Percentiles rank a stretch among this genome's conserved stretches.
Conservation (phyloP, 2,329 filamentous ascomycete species). For the Exserohilum turcica region DNA sequence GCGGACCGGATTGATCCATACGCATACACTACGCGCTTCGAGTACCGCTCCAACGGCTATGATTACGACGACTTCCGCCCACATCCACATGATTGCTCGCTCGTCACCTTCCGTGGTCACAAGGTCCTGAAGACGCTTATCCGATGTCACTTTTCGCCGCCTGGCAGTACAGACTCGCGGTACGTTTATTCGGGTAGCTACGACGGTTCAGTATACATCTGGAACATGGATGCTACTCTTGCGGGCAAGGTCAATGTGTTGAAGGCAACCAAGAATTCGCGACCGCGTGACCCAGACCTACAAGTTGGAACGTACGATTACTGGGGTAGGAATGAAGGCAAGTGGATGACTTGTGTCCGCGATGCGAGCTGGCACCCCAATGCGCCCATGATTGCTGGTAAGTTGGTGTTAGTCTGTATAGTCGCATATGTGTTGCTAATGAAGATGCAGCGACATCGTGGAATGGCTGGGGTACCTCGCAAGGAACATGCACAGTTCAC, state of each 20-base stretch:
- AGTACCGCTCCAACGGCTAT: conserved; percentile 74
- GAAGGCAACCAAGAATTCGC: conserved; percentile 67
- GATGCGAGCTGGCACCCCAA: conserved; percentile 92
- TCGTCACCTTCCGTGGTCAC: conserved; percentile 94
- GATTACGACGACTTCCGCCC: conserved; percentile 69
- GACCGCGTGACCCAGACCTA: conserved; percentile 60
- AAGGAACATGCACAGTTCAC: conserved; percentile 78
- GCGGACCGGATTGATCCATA: conserved; percentile 63
- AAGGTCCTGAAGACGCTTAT: conserved; percentile 88
- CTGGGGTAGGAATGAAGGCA: conserved; percentile 59
- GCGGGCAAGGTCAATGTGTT: conserved; percentile 80
- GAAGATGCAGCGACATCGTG: conserved; percentile 71
- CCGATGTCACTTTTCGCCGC: conserved; percentile 91
- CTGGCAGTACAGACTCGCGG: conserved; percentile 80
- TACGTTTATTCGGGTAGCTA: conserved; percentile 94
- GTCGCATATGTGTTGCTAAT: conserved; percentile 17
- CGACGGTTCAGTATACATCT: conserved; percentile 88
- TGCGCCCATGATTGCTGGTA: conserved; percentile 76
- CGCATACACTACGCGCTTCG: conserved; percentile 68
- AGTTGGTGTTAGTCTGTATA: conserved; percentile 27
- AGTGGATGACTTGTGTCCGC: conserved; percentile 79
- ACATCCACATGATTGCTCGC: conserved; percentile 83
- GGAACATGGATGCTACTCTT: conserved; percentile 88
- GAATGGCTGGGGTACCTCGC: conserved; percentile 75
- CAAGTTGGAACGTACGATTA: conserved; percentile 63